Evolutionary conservation across 2,329 filamentous ascomycete species (phyloP).

Genomic region (Sodiomyces alkalinus): DNA sequence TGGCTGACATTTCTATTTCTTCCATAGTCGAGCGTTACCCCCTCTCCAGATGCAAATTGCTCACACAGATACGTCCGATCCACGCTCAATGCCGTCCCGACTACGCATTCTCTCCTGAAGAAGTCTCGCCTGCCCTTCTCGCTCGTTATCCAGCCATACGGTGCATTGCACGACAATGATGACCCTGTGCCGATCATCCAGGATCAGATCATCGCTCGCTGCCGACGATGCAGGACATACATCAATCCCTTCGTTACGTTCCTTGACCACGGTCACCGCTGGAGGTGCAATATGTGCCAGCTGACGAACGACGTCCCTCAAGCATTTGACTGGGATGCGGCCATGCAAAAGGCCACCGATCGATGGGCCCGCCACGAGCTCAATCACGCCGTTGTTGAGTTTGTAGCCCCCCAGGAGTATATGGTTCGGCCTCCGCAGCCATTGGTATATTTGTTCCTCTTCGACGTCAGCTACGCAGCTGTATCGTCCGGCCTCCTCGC

Average conservation of each 20-base stretch:
- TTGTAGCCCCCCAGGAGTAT: constrained; percentile 95
- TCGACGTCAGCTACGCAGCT: constrained; percentile 84
- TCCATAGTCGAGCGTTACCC: constrained; percentile 67
- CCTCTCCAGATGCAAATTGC: constrained; percentile 83
- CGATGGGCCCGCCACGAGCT: constrained; percentile 84
- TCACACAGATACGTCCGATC: constrained; percentile 88
- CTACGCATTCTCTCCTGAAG: constrained; percentile 82
- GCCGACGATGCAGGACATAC: constrained; percentile 87
- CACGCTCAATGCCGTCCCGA: constrained; percentile 85
- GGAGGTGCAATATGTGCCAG: constrained; percentile 99
- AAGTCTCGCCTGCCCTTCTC: constrained; percentile 94
- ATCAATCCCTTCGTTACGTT: constrained; percentile 98
- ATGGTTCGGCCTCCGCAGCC: constrained; percentile 97
- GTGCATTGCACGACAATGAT: constrained; percentile 80
- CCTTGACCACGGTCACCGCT: constrained; percentile 89
- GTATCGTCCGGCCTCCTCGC: constrained; percentile 84
- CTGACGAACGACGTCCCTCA: constrained; percentile 98
- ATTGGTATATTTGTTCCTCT: constrained; percentile 86
- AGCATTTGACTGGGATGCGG: constrained; percentile 95
- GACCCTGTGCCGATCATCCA: constrained; percentile 84
- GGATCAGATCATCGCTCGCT: constrained; percentile 94
- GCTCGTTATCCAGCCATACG: constrained; percentile 91
- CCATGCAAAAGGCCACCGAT: constrained; percentile 79
- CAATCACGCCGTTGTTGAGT: constrained; percentile 94
- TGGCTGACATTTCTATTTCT: constrained; percentile 26